Base-by-base conservation (phyloP, 2,329 filamentous ascomycete species). In the Tothia fuscella region DNA sequence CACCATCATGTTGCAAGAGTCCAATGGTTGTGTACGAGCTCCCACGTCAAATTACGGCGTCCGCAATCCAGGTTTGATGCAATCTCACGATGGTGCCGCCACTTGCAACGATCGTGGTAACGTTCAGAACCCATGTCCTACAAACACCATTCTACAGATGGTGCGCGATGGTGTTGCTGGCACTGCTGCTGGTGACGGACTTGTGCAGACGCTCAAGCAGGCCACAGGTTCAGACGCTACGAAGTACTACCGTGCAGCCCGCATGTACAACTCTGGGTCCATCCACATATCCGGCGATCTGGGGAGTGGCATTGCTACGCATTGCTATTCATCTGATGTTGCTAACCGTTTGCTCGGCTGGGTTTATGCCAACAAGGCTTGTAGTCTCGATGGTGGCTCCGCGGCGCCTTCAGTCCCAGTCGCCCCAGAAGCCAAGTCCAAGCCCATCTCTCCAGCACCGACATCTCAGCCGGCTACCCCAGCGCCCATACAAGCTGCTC, bases 261-360 rank as follows among this genome's bases (percentile, higher is more conserved):
- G 67, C 25, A 60, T 64, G 26, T 72, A 71, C 56, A 72, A 72
- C 51, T 65, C 64, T n/a, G 68, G 68, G 13, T 55, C 52, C 17
- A 49, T 68, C 50, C 45, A 53, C 29, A 46, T 46, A 7, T 56
- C 48, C 35, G 55, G 53, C 28, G 58, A 67, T 47, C 51, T 65
- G 5, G 57, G 62, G 30, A 55, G 59, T 41, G 64, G 64, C 33
- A 57, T 66, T 51, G 62, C 59, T 24, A 70, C 67, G 14, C 60
- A 63, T 46, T 72, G 68, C 57, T 74, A 74, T 51, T 58, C 63
- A 6, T 62, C 57, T 14, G 70, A 74, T 47, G 56, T 73, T 47
- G 70, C 71, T 36, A 71, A 70, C 50, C 57, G 66, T 45, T 46
- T 45, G 2, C 35, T 21, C 13, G 42, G 42, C 14, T 45, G 42